These are phyloP conservation scores for Phyllosticta ampelicida DNA, from an alignment of 2,329 filamentous ascomycete genomes.

Conservation along the genomic window DNA sequence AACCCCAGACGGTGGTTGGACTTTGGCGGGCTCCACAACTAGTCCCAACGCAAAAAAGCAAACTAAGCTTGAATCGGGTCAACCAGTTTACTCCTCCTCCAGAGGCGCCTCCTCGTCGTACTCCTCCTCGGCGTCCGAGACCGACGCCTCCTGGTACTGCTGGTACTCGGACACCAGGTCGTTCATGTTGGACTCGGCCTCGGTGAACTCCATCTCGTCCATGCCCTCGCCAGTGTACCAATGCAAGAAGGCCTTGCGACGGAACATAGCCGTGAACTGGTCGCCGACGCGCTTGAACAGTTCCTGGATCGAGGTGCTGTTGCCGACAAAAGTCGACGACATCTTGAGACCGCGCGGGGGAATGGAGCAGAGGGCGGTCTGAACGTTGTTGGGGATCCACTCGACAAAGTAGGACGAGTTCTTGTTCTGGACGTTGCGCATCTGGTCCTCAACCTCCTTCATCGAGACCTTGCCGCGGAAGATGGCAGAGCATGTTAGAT, in stretches of 20 bases:
- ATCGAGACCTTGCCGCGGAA: conserved; percentile 99
- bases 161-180: conserved; percentile 99
- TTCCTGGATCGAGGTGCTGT: conserved; percentile 99
- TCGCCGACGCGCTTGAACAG: conserved; percentile 99
- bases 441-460: conserved; percentile 99
- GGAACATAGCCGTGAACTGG: conserved; percentile 99
- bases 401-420: conserved; percentile 99
- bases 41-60: neutral
- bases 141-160: conserved; percentile 98
- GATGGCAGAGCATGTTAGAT: conserved; percentile 98
- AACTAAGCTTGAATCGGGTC: neutral
- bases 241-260: conserved; percentile 99
- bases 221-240: conserved; percentile 99
- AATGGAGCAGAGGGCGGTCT: conserved; percentile 98
- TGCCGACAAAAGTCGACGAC: conserved; percentile 98
- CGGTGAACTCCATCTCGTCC: conserved; percentile 99
- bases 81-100: conserved; percentile 49
- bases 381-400: conserved; percentile 99
- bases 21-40: neutral
- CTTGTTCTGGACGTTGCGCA: conserved; percentile 99
- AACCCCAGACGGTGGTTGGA: too few relatives aligned
- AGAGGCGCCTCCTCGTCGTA: conserved; percentile 74
- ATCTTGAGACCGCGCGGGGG: conserved; percentile 97
- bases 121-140: conserved; percentile 96
- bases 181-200: conserved; percentile 99